Percentiles rank a stretch among this genome's conserved stretches.
Evolutionary conservation across 106 monocot genomes (phyloP).

Genomic region (Acorus calamus): DNA sequence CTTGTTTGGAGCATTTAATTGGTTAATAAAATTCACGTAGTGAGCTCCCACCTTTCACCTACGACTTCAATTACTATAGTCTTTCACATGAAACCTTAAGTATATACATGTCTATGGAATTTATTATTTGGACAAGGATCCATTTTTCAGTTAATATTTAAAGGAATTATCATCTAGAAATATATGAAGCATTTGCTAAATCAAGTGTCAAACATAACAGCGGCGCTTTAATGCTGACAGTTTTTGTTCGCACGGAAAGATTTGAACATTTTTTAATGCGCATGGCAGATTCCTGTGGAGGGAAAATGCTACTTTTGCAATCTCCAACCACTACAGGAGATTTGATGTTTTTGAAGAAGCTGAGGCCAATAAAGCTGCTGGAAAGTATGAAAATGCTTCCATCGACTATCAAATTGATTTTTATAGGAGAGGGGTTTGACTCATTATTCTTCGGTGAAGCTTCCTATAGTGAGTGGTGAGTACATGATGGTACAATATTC

Average conservation of each 20-base stretch:
- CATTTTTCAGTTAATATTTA: too few relatives aligned
- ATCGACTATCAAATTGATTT: slow-evolving; percentile 87
- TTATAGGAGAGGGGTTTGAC: slow-evolving; percentile 76
- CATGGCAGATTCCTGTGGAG: slow-evolving; percentile 77
- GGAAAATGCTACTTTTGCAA: slow-evolving; percentile 72
- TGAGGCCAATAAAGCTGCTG: slow-evolving; percentile 92
- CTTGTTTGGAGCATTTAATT: too few relatives aligned
- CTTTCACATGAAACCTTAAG: too few relatives aligned
- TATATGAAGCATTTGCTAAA: too few relatives aligned
- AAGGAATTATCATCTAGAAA: too few relatives aligned
- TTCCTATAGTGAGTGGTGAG: slow-evolving; percentile 90
- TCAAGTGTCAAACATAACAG: too few relatives aligned
- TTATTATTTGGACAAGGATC: too few relatives aligned
- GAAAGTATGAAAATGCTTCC: slow-evolving; percentile 92
- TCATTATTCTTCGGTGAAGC: slow-evolving; percentile 70
- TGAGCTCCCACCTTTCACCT: too few relatives aligned
- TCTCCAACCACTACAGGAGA: slow-evolving; percentile 82
- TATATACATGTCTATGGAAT: too few relatives aligned
- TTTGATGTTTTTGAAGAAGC: slow-evolving; percentile 99
- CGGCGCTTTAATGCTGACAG: too few relatives aligned
- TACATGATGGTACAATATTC: not conserved
- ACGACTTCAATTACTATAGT: too few relatives aligned
- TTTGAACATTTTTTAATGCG: not conserved
- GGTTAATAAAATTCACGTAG: too few relatives aligned
- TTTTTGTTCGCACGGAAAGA: not conserved